A percentile compares a stretch with the other conserved stretches of the same genome.
Conservation (phyloP, 2,329 filamentous ascomycete genomes). For the Aureobasidium melanogenum region DNA sequence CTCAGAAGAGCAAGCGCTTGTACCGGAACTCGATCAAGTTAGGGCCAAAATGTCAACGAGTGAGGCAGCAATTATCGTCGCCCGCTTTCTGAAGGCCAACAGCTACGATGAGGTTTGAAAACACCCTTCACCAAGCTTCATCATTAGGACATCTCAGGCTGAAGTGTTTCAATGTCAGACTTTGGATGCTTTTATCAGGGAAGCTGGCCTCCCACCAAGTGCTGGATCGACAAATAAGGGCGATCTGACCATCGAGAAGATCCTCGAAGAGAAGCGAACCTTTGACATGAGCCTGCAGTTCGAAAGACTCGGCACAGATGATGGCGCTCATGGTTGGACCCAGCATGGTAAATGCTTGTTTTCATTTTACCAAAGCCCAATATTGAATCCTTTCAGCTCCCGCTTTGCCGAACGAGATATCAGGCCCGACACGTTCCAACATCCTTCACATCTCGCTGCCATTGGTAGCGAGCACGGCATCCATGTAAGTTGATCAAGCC, state of each 20-base stretch:
- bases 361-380: neutral
- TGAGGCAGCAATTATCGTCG: constrained; percentile 28
- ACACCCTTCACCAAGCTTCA: neutral
- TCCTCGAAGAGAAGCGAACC: constrained; percentile 52
- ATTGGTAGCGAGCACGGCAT: constrained; percentile 10
- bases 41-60: constrained; percentile 22
- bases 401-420: constrained; percentile 33
- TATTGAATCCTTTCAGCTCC: constrained; percentile 31
- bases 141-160: neutral
- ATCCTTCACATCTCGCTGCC: constrained; percentile 43
- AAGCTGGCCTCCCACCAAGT: constrained; percentile 46
- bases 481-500: neutral
- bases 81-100: constrained; percentile 29
- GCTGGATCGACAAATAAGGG: constrained; percentile 35
- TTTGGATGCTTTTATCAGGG: constrained; percentile 47
- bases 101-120: constrained; percentile 27
- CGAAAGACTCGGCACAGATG: constrained; percentile 44
- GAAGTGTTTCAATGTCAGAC: constrained; percentile 32
- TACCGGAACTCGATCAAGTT: neutral
- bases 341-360: constrained; percentile 5
- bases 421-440: constrained; percentile 42
- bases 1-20: neutral
- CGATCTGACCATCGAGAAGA: constrained; percentile 48
- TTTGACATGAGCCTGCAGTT: constrained; percentile 49
- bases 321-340: constrained; percentile 23